A percentile compares a stretch with the other conserved stretches of the same genome.
These are phyloP conservation scores for Bertia moriformis DNA, from an alignment of 2,329 filamentous ascomycete species.

Conservation along the genomic window DNA sequence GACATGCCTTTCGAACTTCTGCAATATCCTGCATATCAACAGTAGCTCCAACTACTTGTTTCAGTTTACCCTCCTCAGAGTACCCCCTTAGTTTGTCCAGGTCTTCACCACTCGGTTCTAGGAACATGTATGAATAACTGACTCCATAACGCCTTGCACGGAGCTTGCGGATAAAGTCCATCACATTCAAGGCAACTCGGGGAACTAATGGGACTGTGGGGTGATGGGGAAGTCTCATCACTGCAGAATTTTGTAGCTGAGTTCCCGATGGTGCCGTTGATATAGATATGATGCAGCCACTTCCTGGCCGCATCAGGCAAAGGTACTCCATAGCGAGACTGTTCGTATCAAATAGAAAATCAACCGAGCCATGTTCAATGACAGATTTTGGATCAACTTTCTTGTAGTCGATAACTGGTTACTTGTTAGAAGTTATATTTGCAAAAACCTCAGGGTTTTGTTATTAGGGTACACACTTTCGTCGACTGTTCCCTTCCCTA, in stretches of 20 bases:
- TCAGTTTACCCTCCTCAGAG: slow-evolving; percentile 14
- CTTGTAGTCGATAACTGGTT: slow-evolving; percentile 21
- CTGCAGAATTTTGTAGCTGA: slow-evolving; percentile 14
- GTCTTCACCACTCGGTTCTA: slow-evolving; percentile 15
- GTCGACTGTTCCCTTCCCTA: slow-evolving; percentile 22
- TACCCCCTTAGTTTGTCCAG: slow-evolving; percentile 12
- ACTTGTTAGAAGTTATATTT: too few relatives aligned
- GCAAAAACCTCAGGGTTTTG: not conserved
- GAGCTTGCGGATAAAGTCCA: slow-evolving; percentile 13
- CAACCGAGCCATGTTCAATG: slow-evolving; percentile 18
- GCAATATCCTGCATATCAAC: slow-evolving; percentile 17
- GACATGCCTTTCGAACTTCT: slow-evolving; percentile 18
- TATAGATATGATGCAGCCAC: slow-evolving; percentile 18
- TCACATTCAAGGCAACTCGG: slow-evolving; percentile 12
- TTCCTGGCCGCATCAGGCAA: slow-evolving; percentile 16
- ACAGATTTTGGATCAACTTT: slow-evolving; percentile 12
- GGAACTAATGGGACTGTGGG: slow-evolving; percentile 10
- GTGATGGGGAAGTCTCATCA: slow-evolving; percentile 9
- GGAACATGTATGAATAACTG: slow-evolving; percentile 19
- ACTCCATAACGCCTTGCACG: slow-evolving; percentile 17
- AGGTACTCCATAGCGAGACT: slow-evolving; percentile 17
- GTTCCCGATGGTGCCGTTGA: slow-evolving; percentile 18
- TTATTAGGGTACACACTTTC: slow-evolving; percentile 5
- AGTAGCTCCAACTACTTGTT: slow-evolving; percentile 16
- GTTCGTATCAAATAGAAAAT: slow-evolving; percentile 27